Base-by-base conservation (phyloP, 148 eudicot species). In the Camellia lanceoleosa region DNA sequence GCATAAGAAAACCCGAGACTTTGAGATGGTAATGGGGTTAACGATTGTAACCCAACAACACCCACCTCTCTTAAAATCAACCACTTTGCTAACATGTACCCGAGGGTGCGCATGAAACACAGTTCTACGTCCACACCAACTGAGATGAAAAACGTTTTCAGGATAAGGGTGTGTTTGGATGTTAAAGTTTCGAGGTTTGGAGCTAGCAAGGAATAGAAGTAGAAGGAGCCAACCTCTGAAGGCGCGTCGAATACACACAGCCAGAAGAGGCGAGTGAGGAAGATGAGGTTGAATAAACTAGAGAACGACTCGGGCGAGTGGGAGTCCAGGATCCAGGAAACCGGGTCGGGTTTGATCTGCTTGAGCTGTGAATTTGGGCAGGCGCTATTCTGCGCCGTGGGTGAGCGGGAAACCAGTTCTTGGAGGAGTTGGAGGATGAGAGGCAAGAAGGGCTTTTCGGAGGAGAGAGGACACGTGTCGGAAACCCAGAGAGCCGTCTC, bases 71-170 rank as follows among this genome's bases (percentile, higher is more conserved):
- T 82, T 23, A 89, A 78, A 46, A 96, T 85, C 61, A 93, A 66
- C 88, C 97, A 92, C 62, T 96, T 96, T 9, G 92, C 88, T 70
- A 89, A n/a, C 84, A 96, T 89, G 84, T 93, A 96, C 18, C 99
- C 95, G 20, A 93, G 16, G n/a, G 97, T 84, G 78, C 99, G 94
- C 88, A 91, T 79, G 49, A 96, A 42, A 44, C 91, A 87, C 62
- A 91, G 78, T 85, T 96, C 99, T 19, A 91, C 86, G 80, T 96
- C 98, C 2, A 83, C 79, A 0, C 99, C 99, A 0, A 83, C 83
- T 0, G 91, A 69, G 0, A 82, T n/a, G 60, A 96, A 78, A 82
- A 93, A 93, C 0, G 89, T 85, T 51, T 86, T 87, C 14, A 93
- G 49, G 6, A 90, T 89, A 0, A 90, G 86, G 46, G 73, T 81